Conservation (phyloP, 306 rosid species). For the Lotus japonicus region DNA sequence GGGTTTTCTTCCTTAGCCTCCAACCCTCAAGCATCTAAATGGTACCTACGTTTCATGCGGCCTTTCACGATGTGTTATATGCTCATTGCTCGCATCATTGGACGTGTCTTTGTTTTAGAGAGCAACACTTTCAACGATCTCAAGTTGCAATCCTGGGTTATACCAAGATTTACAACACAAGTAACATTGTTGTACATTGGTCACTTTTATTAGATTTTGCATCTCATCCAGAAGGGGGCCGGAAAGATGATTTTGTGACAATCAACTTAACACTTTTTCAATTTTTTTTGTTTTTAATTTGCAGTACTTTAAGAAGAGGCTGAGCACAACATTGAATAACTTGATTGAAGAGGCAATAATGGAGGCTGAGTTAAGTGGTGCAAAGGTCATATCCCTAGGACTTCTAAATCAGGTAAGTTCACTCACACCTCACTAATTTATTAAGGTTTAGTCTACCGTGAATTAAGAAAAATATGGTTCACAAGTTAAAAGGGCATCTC, state of each 20-base stretch:
- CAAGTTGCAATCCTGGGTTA: constrained; percentile 51
- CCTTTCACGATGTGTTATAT: constrained; percentile 49
- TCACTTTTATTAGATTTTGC: neutral
- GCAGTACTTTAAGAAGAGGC: constrained; percentile 30
- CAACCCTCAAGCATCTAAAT: constrained; percentile 29
- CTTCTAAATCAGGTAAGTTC: constrained; percentile 38
- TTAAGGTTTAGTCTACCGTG: too few species aligned
- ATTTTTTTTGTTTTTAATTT: neutral
- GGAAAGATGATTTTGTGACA: neutral
- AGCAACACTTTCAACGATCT: constrained; percentile 42
- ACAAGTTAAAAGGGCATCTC: too few species aligned
- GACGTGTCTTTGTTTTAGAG: constrained; percentile 38
- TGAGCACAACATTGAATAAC: constrained; percentile 11
- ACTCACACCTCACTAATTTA: too few species aligned
- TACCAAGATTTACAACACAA: constrained; percentile 54
- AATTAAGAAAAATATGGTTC: too few species aligned
- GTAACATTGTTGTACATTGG: constrained; percentile 24
- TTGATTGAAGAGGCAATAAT: constrained; percentile 34
- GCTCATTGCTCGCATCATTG: constrained; percentile 30
- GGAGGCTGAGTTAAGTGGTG: constrained; percentile 27
- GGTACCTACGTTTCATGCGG: constrained; percentile 50
- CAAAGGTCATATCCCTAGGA: constrained; percentile 31
- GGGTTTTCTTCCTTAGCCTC: constrained; percentile 63
- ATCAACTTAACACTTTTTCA: neutral
- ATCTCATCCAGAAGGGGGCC: too few species aligned